Base-by-base conservation (phyloP, 2,329 filamentous ascomycete genomes). In the Phaeosphaeria sp. region DNA sequence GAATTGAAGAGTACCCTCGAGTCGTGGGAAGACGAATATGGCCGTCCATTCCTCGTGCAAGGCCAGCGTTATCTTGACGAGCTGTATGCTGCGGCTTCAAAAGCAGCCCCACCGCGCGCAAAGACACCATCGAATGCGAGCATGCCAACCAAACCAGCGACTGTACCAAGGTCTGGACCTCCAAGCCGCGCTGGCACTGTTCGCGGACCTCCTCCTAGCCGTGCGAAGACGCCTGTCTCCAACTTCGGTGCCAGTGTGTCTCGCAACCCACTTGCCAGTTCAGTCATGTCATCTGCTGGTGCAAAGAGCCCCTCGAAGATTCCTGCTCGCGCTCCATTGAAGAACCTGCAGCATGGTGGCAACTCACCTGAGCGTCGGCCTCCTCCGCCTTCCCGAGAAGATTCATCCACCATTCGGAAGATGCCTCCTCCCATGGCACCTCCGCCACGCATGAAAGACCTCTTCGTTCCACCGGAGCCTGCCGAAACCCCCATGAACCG, bases 1-100 rank as follows among this genome's bases (percentile, higher is more conserved):
- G 67, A 98, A n/a, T 80, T 99, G 57, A 86, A 87, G 64, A 94
- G 89, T 75, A 84, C 86, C n/a, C 84, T 99, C 25, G 91, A 94
- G 73, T 81, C 84, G 46, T 99, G 92, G 89, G 95, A 99, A 75
- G 90, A 96, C 52, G 95, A 98, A 72, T 97, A 94, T 75, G 94
- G 93, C 2, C 88, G 93, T 11, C 92, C 93, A 3, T 99, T 99
- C 82, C 82, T 96, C 46, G 93, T 99, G 15, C 92, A 95, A 65
- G 95, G 95, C 27, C 90, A 97, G 72, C 86, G 92, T 64, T 99
- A 97, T 72, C 83, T 99, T 36, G 93, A 98, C 63, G 86, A 90
- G 57, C 80, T 98, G n/a, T 90, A 92, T 50, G 84, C 83, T 11
- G 85, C 88, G 23, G 72, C 84, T 11, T 86, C 81, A 64, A 84